Base-by-base conservation (phyloP, 2,329 filamentous ascomycete species). In the Sordariomycetes sp. region DNA sequence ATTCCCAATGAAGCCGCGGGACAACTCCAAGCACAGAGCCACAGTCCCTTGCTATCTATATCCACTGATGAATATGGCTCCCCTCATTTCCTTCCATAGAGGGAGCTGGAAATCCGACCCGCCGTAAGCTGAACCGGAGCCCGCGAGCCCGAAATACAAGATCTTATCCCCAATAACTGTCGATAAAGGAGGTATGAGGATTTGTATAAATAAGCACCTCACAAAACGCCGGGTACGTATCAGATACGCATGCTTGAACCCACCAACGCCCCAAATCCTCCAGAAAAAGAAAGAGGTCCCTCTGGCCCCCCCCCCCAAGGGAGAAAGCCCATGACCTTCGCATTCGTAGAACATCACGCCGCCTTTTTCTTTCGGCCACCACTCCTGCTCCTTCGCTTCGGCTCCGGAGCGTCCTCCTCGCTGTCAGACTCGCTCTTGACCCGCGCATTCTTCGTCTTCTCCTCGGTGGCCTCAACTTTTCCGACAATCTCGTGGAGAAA, bases 401-500 rank as follows among this genome's bases (percentile, higher is more conserved):
- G 69, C 59, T 76, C 77, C 10, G 61, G 64, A 34, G 67, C 66
- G 45, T 77, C 76, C n/a, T 77, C 76, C 36, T 79, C 76, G 58
- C 72, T 79, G 17, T 62, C 61, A 10, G 58, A 79, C 62, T 81
- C 79, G 2, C 68, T 69, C 65, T 80, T 79, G 50, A 63, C 58
- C 58, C 65, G 64, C 28, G 65, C 65, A 15, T 66, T 64, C 57
- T 71, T 73, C 25, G 70, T 66, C 55, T 71, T 70, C 66, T 80
- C 81, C 63, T 84, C 79, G 39, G 76, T 76, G 36, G 66, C 66
- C 61, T 80, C 87, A 0, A 96, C 86, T 67, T 92, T 92, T 64
- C 84, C 80, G 56, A 96, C 91, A 64, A 96, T 96, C 55, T 97
- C 91, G 59, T 83, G 79, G 60, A 99, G 73, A 65, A 97, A 99